Evolutionary conservation across 2,329 filamentous ascomycete genomes (phyloP).

Genomic region (Chaetothyriales sp.): DNA sequence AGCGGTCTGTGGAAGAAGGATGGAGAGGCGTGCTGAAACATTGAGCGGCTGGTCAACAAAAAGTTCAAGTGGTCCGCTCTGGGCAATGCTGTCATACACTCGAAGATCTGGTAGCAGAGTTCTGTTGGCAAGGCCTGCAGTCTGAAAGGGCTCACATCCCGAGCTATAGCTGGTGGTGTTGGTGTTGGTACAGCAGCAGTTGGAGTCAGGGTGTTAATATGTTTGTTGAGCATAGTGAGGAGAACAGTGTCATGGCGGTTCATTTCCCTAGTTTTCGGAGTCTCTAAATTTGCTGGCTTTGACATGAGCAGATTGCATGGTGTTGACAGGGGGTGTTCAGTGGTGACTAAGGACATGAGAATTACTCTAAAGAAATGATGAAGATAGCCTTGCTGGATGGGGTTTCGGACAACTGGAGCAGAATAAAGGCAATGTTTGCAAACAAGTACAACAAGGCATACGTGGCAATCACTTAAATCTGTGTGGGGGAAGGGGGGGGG

Average conservation of each 20-base stretch:
- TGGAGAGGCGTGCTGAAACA: constrained; percentile 7
- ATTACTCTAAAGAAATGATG: background rate
- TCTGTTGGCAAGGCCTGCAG: constrained; percentile 8
- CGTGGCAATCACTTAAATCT: background rate
- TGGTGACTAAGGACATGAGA: background rate
- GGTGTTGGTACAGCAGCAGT: background rate
- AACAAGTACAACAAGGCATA: background rate
- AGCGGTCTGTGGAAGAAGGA: constrained; percentile 8
- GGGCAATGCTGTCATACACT: constrained; percentile 3
- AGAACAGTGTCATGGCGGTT: no score
- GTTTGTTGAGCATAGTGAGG: background rate
- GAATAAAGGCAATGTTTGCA: background rate
- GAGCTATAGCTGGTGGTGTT: background rate
- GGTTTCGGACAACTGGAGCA: background rate
- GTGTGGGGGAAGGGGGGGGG: no score
- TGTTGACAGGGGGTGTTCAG: background rate
- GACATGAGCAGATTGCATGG: background rate
- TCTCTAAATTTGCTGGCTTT: background rate
- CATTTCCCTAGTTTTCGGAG: no score
- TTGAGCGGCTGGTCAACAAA: constrained; percentile 6
- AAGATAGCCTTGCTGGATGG: background rate
- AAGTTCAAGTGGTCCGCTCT: constrained; percentile 6
- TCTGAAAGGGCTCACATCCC: background rate
- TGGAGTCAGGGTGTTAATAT: background rate
- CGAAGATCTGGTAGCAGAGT: constrained; percentile 8